Conservation (phyloP, 192 early-diverging fungal species). For the Backusella morwellensis region DNA sequence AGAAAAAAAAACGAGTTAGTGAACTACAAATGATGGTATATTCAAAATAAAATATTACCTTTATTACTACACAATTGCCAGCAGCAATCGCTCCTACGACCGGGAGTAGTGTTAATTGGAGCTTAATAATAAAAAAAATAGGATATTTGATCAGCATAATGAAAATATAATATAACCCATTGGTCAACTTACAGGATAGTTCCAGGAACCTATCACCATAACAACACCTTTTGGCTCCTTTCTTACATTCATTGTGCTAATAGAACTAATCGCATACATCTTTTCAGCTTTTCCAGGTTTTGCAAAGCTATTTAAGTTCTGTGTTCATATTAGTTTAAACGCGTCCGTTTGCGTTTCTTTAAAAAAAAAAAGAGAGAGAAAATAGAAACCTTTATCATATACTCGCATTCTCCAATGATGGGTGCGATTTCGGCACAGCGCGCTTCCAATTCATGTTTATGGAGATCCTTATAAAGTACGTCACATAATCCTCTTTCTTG, state of each 20-base stretch:
- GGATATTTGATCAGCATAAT: neutral
- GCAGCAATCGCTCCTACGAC: slow-evolving; percentile 86
- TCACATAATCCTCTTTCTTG: neutral
- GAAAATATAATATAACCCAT: neutral
- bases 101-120: slow-evolving; percentile 37
- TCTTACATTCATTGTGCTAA: slow-evolving; percentile 52
- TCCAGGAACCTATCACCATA: slow-evolving; percentile 61
- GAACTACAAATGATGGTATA: neutral
- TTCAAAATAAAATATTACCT: slow-evolving; percentile 20
- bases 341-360: neutral
- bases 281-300: slow-evolving; percentile 39
- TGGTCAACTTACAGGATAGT: slow-evolving; percentile 43
- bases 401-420: neutral
- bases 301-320: slow-evolving; percentile 62
- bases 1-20: neutral
- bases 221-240: slow-evolving; percentile 78
- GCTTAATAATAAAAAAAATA: neutral
- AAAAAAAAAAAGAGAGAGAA: neutral
- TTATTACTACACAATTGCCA: slow-evolving; percentile 79
- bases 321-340: neutral
- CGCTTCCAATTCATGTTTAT: neutral
- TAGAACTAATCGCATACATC: slow-evolving; percentile 34
- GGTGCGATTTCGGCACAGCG: slow-evolving; percentile 2
- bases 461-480: neutral
- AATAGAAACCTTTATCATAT: slow-evolving; percentile 9